Evolutionary conservation across 352 stramenopile genomes (phyloP), one percentile per base, ranked within the genome.

Genomic region (Globisporangium alternatum): DNA sequence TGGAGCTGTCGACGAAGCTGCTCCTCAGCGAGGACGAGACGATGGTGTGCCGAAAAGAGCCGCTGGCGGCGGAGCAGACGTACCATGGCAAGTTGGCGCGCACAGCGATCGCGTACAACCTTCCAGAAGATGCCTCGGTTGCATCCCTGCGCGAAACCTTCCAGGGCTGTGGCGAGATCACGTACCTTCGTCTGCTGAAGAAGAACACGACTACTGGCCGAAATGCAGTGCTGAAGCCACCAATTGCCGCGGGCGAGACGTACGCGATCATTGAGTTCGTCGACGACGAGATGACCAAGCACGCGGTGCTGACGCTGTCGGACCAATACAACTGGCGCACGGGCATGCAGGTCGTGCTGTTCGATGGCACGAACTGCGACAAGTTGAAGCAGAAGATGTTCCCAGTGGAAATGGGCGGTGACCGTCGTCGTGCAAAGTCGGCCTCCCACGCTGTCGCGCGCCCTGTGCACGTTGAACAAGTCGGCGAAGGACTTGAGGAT

Each of bases 301-400:
- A 95, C 77, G 86, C 86, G 12, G 86, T 95, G 57, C 65, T 95
- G 51, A 95, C 86, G 43, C 67, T 95, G 12, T 95, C 86, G 67
- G 86, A 95, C 58, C 76, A 91, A 63, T 95, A 95, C 72, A 93
- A 95, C 69, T 93, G 81, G 83, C 86, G 84, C 58, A 90, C 86
- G 31, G 86, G 86, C 52, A 89, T 95, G 73, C 86, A 95, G 64
- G 86, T 95, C 56, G 86, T 95, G 69, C 80, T 95, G 59, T 95
- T 95, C 76, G 86, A 95, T 59, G 86, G 86, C 68, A 95, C 86
- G 55, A 95, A 91, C 71, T 90, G 77, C 62, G 86, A 95, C 59
- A 93, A 92, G 63, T 77, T 95, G 52, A 95, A 95, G 72, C 84
- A 95, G 61, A 92, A 92, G 68, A 95, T 95, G 86, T 95, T 95